These are phyloP conservation scores for Hemisphaericaspora lyxosophila DNA, from an alignment of 1,139 yeast genomes.

Conservation along the genomic window DNA sequence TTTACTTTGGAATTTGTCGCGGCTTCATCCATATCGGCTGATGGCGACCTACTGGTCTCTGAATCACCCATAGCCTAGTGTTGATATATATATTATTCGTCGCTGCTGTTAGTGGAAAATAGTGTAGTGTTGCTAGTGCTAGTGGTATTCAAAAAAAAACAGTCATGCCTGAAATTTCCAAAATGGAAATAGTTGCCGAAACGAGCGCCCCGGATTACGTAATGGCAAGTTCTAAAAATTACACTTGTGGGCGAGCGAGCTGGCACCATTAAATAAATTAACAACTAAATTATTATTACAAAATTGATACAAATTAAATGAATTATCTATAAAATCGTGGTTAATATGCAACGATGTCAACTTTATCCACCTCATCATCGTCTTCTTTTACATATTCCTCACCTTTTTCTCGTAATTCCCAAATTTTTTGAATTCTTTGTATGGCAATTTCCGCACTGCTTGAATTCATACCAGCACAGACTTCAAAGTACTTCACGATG, in stretches of 20 bases:
- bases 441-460: conserved; percentile 47
- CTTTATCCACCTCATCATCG: conserved; percentile 24
- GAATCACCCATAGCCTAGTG: conserved; percentile 1
- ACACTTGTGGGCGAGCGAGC: background rate
- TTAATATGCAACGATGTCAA: conserved; percentile 26
- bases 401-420: conserved; percentile 34
- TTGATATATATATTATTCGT: background rate
- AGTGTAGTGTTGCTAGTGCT: background rate
- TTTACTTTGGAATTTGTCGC: conserved; percentile 8
- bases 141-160: background rate
- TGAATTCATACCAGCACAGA: conserved; percentile 43
- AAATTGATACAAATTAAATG: too few species aligned
- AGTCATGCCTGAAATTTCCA: conserved; percentile 2
- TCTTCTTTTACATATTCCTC: conserved; percentile 18
- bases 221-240: conserved; percentile 2
- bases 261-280: too few species aligned
- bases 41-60: conserved; percentile 5
- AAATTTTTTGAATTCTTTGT: conserved; percentile 34
- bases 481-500: conserved; percentile 40
- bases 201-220: conserved; percentile 3
- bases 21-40: conserved; percentile 3
- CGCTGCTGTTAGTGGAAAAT: background rate
- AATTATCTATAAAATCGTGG: too few species aligned
- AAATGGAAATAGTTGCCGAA: conserved; percentile 8
- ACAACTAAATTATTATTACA: too few species aligned